These are phyloP conservation scores for Millerago galiae DNA, from an alignment of 805 yeast genomes.

Conservation along the genomic window DNA sequence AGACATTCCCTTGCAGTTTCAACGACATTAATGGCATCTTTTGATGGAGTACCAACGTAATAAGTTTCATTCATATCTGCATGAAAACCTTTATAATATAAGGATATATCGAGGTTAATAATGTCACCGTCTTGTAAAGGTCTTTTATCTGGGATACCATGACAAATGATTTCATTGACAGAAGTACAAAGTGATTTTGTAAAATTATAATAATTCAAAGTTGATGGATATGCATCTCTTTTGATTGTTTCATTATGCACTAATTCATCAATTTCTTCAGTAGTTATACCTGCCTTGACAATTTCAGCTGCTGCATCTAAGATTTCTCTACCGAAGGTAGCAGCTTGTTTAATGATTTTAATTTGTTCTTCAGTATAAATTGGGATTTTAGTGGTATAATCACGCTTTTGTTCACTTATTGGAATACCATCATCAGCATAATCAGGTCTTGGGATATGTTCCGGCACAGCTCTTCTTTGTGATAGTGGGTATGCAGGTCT, in stretches of 20 bases:
- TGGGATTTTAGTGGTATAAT: slow-evolving; percentile 59
- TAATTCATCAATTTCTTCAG: slow-evolving; percentile 83
- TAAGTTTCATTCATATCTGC: slow-evolving; percentile 95
- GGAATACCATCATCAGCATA: slow-evolving; percentile 82
- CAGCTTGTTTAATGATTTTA: slow-evolving; percentile 69
- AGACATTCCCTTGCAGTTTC: slow-evolving; percentile 88
- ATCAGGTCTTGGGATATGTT: slow-evolving; percentile 68
- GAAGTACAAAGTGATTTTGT: slow-evolving; percentile 93
- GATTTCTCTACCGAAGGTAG: slow-evolving; percentile 77
- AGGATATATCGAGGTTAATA: slow-evolving; percentile 80
- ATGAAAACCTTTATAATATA: slow-evolving; percentile 84
- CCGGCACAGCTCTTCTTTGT: slow-evolving; percentile 67
- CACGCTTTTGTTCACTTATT: slow-evolving; percentile 64
- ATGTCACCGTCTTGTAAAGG: slow-evolving; percentile 90
- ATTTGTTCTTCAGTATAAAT: slow-evolving; percentile 62
- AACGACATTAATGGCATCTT: slow-evolving; percentile 80
- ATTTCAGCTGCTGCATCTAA: slow-evolving; percentile 83
- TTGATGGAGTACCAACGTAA: slow-evolving; percentile 85
- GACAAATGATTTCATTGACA: slow-evolving; percentile 92
- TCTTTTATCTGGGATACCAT: slow-evolving; percentile 92
- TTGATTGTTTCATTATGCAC: slow-evolving; percentile 86
- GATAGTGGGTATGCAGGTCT: slow-evolving; percentile 79
- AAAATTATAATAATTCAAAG: slow-evolving; percentile 87
- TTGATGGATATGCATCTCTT: slow-evolving; percentile 90
- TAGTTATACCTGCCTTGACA: slow-evolving; percentile 81